Conservation (phyloP, 768 basidiomycete species). For the Suillus spraguei region DNA sequence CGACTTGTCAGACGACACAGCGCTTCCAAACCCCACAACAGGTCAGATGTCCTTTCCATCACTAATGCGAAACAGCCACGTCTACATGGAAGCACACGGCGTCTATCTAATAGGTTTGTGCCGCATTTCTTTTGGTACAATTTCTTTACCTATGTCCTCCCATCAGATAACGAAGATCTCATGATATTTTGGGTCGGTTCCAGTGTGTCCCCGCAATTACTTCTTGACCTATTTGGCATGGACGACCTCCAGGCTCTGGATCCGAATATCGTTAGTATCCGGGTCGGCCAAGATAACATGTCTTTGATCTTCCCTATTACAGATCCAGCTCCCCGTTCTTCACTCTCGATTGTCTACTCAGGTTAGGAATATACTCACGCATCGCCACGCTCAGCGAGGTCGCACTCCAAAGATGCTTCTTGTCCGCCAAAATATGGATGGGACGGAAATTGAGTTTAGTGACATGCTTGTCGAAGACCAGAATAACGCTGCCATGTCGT, state of each 20-base stretch:
- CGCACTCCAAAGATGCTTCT: slow-evolving; percentile 65
- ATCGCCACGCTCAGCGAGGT: slow-evolving; percentile 58
- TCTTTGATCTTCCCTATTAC: slow-evolving; percentile 14
- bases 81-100: slow-evolving; percentile 87
- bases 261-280: slow-evolving; percentile 59
- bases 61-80: slow-evolving; percentile 80
- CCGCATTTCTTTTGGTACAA: slow-evolving; percentile 9
- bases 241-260: slow-evolving; percentile 77
- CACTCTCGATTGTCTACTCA: slow-evolving; percentile 80
- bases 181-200: slow-evolving; percentile 91
- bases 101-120: slow-evolving; percentile 87
- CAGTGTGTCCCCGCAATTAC: slow-evolving; percentile 77
- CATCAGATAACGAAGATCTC: slow-evolving; percentile 82
- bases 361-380: slow-evolving; percentile 81
- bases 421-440: slow-evolving; percentile 92
- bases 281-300: neutral
- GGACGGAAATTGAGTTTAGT: slow-evolving; percentile 90
- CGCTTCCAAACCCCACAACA: slow-evolving; percentile 61
- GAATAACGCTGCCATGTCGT: slow-evolving; percentile 94
- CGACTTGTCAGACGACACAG: slow-evolving; percentile 71
- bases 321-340: slow-evolving; percentile 74
- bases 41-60: slow-evolving; percentile 70
- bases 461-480: slow-evolving; percentile 98
- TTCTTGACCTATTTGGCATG: slow-evolving; percentile 82
- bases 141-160: slow-evolving; percentile 2